Conservation (phyloP, 140 eudicot genomes). For the Senecio squalidus region DNA sequence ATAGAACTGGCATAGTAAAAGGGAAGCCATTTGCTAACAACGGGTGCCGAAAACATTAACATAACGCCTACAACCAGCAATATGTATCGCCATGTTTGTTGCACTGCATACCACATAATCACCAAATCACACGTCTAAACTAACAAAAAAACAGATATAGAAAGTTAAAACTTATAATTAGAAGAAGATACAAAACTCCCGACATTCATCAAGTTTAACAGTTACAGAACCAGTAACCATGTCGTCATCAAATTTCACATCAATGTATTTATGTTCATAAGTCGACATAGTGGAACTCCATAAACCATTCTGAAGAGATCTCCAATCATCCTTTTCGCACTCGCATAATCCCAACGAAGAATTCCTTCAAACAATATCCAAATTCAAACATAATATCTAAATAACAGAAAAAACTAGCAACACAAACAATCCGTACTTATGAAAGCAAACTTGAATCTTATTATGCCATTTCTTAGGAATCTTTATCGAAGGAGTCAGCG, state of each 20-base stretch:
- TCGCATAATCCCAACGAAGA: slow-evolving; percentile 58
- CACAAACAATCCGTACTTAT: slow-evolving; percentile 45
- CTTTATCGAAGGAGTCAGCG: slow-evolving; percentile 55
- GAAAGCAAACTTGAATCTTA: slow-evolving; percentile 72
- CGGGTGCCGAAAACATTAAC: slow-evolving; percentile 52
- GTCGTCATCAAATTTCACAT: slow-evolving; percentile 50
- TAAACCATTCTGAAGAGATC: slow-evolving; percentile 44
- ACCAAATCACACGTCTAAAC: slow-evolving; percentile 1
- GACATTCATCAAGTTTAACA: slow-evolving; percentile 53
- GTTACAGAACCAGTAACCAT: slow-evolving; percentile 51
- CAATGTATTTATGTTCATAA: slow-evolving; percentile 53
- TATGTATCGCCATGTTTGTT: slow-evolving; percentile 61
- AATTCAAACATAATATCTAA: background rate
- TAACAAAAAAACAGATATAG: background rate
- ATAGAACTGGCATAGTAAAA: slow-evolving; percentile 81
- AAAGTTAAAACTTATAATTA: background rate
- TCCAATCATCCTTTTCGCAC: slow-evolving; percentile 64
- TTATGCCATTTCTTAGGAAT: slow-evolving; percentile 56
- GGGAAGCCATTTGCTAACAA: slow-evolving; percentile 76
- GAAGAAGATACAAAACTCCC: background rate
- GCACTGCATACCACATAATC: slow-evolving; percentile 39
- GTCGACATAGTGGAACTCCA: slow-evolving; percentile 61
- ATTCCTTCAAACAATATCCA: slow-evolving; percentile 41
- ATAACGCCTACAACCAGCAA: slow-evolving; percentile 54
- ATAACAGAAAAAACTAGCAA: background rate